Base-by-base conservation (phyloP, 257 asterid genomes). In the Scutellaria galericulata region DNA sequence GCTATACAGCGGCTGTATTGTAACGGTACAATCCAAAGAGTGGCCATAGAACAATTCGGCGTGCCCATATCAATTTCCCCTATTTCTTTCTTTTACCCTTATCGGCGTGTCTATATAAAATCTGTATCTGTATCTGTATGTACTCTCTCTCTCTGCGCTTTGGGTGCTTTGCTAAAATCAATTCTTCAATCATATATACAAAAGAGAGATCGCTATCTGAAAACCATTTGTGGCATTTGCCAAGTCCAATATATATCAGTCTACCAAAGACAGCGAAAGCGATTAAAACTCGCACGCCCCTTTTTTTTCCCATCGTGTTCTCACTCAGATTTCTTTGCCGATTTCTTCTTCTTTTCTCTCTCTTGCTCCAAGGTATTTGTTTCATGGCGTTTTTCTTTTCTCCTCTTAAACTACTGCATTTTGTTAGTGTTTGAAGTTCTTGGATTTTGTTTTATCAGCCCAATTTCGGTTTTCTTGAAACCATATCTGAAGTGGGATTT, bases 11-110 rank as follows among this genome's bases (percentile, higher is more conserved):
- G 55, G 71, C 70, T 64, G 81, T 71, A 42, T 52, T 56, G 82
- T 67, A 79, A 83, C 87, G 87, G 84, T 79, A 73, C 73, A 77
- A 74, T 71, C 11, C 37, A 15, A 50, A 15, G 71, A 46, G 46
- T 72, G 76, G 66, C 46, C 0, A n/a, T 54, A 75, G 70, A 5
- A 57, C 5, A 61, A 45, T 52, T 45, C 57, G 68, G 79, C 3
- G 73, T 68, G 81, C 56, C 63, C 14, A 46, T 79, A 79, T 46
- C 56, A 78, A 74, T 6, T 48, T 37, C 71, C 76, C 67, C 27
- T 12, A 8, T 22, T 31, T 31, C 37, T 31, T 31, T 31, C 27
- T 24, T 51, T 41, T 37, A 39, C 59, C 68, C 46, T 22, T 54
- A 31, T 70, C 42, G 63, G 70, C 63, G 59, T 68, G 41, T 65